Evolutionary conservation across 768 basidiomycete species (phyloP), one percentile per base, ranked within the genome.

Genomic region (Tremella fuciformis): DNA sequence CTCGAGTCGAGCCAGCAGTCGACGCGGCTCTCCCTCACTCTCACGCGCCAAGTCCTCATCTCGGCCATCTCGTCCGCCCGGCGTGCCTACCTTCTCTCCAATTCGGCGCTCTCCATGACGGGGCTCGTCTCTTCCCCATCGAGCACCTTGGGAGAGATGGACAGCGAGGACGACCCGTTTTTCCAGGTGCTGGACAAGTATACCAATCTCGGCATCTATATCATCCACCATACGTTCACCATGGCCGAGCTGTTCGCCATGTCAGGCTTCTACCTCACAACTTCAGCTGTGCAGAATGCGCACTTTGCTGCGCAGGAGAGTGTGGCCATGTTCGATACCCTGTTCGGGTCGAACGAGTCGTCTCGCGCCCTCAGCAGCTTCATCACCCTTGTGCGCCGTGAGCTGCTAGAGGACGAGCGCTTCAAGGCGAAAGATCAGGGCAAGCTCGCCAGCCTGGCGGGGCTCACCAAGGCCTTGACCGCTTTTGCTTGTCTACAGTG

Each of bases 201-300:
- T 55, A 78, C 79, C 13, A 76, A 78, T 42, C 61, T 77, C 2
- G 78, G 78, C 9, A 74, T 78, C 54, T 78, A 78, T 60, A 40
- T 78, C 41, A 74, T 78, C 22, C 76, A 78, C 52, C 74, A 77
- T 51, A 72, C 74, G 0, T 76, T 79, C 66, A 74, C 77, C 18
- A 67, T 79, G 46, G 78, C 73, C 34, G 79, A 79, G 51, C 70
- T 79, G 13, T 79, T 79, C 60, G 58, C 77, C 42, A 78, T 79
- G 77, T 76, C 77, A 8, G 74, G 74, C 3, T 78, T 79, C 64
- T 77, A 73, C 68, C 67, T 79, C 48, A 76, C 77, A 0, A 61
- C 67, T 25, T 67, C 65, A 21, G 65, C 73, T 0, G 34, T 78
- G 19, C 55, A 67, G 7, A 71, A 73, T 0, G 73, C 69, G 8